A percentile compares a stretch with the other conserved stretches of the same genome.
These are phyloP conservation scores for Botrytis fragariae DNA, from an alignment of 2,329 filamentous ascomycete species.

Conservation along the genomic window DNA sequence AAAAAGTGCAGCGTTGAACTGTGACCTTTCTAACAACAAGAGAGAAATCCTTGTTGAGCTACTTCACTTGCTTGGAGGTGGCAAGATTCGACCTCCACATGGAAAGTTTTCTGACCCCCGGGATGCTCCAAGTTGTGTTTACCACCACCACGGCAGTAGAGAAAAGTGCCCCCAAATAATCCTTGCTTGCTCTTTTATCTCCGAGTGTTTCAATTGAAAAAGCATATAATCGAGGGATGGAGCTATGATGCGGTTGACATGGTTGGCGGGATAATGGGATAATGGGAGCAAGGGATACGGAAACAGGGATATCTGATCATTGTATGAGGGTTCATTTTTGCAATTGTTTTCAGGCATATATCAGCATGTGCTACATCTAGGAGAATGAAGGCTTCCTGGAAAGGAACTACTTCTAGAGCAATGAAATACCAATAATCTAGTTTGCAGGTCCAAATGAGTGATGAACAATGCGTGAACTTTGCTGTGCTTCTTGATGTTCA, in stretches of 20 bases:
- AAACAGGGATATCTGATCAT: neutral
- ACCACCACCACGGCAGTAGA: neutral
- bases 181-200: accelerated
- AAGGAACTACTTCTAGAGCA: neutral
- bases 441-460: neutral
- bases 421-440: neutral
- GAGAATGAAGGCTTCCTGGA: neutral
- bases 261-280: neutral
- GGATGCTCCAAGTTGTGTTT: neutral
- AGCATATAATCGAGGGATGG: neutral
- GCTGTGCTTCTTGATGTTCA: neutral
- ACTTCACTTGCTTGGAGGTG: neutral
- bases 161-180: neutral
- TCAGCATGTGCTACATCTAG: neutral
- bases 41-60: neutral
- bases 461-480: neutral
- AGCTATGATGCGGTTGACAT: neutral
- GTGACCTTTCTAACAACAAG: neutral
- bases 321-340: neutral
- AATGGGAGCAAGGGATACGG: neutral
- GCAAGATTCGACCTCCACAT: neutral
- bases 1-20: neutral
- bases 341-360: neutral
- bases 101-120: neutral
- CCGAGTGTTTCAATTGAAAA: accelerated